Base-by-base conservation (phyloP, 192 early-diverging fungal genomes). In the Thamnidium elegans region DNA sequence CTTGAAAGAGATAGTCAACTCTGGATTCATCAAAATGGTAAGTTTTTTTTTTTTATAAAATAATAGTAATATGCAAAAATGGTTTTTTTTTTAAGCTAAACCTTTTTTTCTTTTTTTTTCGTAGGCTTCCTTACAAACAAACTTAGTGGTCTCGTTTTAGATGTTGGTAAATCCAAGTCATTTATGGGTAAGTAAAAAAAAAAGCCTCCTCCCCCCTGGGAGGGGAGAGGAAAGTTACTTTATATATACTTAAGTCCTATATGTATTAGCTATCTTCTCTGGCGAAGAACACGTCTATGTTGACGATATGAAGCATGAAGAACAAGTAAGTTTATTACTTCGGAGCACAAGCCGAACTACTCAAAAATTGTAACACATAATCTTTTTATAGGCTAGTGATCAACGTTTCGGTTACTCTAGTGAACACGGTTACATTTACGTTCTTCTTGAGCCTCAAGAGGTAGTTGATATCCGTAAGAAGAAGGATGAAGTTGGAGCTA, bases 241-340 rank as follows among this genome's bases (percentile, higher is more conserved):
- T n/a, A n/a, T n/a, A n/a, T n/a, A n/a, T n/a, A n/a, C n/a, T n/a
- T n/a, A n/a, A n/a, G n/a, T n/a, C n/a, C n/a, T n/a, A n/a, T n/a
- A n/a, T n/a, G n/a, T n/a, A 45, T 15, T 52, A 70, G 68, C 68
- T 19, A 64, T 70, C 14, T 70, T 70, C 42, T 63, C 60, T 32
- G 68, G 53, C 7, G 68, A 70, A 19, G 20, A 70, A 7, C 54
- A 58, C 4, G 44, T 70, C 15, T 70, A 58, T 17, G 34, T 70
- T 44, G 68, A 70, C 30, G 44, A 64, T 15, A 70, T 70, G 68
- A 70, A 70, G 36, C 53, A 63, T 36, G 46, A 55, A 1, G 68
- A 70, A 36, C 45, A 44, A 19, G 68, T 70, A 70, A 70, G 48
- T 44, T 26, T 0, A n/a, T 23, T 7, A 53, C 15, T 10, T 62